phyloP scores from a whole-genome alignment of 305 asterid genomes.

The Fraxinus nigra region DNA sequence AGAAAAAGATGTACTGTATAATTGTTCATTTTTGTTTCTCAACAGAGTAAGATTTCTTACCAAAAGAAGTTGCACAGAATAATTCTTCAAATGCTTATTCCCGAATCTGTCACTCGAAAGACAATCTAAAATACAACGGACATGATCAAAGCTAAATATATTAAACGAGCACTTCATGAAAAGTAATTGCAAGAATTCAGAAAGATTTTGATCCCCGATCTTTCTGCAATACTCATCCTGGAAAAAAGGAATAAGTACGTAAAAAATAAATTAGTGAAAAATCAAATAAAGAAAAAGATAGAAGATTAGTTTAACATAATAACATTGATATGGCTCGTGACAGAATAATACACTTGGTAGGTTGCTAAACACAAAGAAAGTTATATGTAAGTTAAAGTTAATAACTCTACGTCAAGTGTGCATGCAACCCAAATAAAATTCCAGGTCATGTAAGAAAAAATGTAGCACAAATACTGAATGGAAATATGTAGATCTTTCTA shows the following conservation, averaged over 20 bases:
- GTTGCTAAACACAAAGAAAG: slow-evolving; percentile 4
- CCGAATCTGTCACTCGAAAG: slow-evolving; percentile 46
- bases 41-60: slow-evolving; percentile 43
- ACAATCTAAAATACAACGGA: slow-evolving; percentile 52
- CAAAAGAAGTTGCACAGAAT: slow-evolving; percentile 65
- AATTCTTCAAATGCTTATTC: slow-evolving; percentile 43
- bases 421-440: not conserved
- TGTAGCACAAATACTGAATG: not conserved
- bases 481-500: not conserved
- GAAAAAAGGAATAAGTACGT: slow-evolving; percentile 24
- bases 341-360: not conserved
- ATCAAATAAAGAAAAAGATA: slow-evolving; percentile 5
- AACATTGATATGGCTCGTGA: not conserved
- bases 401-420: not conserved
- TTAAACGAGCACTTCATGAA: slow-evolving; percentile 59
- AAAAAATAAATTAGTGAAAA: slow-evolving; percentile 18
- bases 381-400: not conserved
- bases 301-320: slow-evolving; percentile 8
- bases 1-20: not conserved
- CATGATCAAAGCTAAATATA: slow-evolving; percentile 63
- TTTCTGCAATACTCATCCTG: slow-evolving; percentile 62
- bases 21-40: slow-evolving; percentile 11
- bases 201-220: slow-evolving; percentile 43
- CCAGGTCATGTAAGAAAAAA: not conserved
- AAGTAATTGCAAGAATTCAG: slow-evolving; percentile 60